Evolutionary conservation across 345 rosid genomes (phyloP), one percentile per base, ranked within the genome.

Genomic region (Pseudoturritis turrita): DNA sequence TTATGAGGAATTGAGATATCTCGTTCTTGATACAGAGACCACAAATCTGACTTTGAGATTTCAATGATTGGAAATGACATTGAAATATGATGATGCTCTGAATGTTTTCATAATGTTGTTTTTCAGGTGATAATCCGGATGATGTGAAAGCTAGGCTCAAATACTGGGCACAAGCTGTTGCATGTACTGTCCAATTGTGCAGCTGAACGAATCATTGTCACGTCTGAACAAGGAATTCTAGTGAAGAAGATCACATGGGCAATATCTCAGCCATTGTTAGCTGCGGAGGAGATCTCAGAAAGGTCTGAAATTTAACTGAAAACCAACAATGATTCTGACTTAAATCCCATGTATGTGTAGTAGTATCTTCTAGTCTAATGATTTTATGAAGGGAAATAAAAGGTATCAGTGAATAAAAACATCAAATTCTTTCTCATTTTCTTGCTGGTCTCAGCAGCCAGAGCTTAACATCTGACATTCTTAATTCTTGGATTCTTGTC

Each of bases 91-190:
- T 10, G 6, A 25, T 25, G 26, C 3, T 9, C 45, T 41, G 35
- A 52, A 22, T 63, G 35, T 60, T 45, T 8, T 3, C 3, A 7
- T 10, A 33, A 21, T 40, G 22, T 13, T 71, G n/a, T 15, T 3
- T 35, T 10, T 43, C 74, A 93, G 97, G 97, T 71, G 98, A 93
- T 39, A 88, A 90, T 80, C 98, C 98, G 0, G 97, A 90, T 74
- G 98, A 93, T 81, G 98, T 93, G 45, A 93, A 93, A 78, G 98
- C 98, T 44, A 85, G 98, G 71, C 93, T 93, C 50, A 93, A 88
- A 78, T 90, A 71, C 58, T 93, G 98, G 98, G 97, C 98, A 47
- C 98, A 93, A 82, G 83, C 98, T 1, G 98, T 93, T 74, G 98
- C 98, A 0, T 93, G 98, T 74, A 92, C 98, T 19, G 98, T 92